Evolutionary conservation across 129 eudicot genomes (phyloP).

Genomic region (Helianthus annuus): HanXRQr2.0-SUNRISE NC_035435.2:93138792-93139291

Average conservation of each 20-base stretch:
- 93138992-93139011: slow-evolving; percentile 76
- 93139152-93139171: no score
- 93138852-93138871: slow-evolving; percentile 94
- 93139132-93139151: no score
- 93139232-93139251: no score
- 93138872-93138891: slow-evolving; percentile 89
- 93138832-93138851: slow-evolving; percentile 90
- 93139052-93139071: slow-evolving; percentile 92
- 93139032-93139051: slow-evolving; percentile 95
- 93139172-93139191: no score
- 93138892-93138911: slow-evolving; percentile 87
- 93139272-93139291: no score
- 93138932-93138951: slow-evolving; percentile 43
- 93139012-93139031: slow-evolving; percentile 91
- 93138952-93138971: neutral
- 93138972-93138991: neutral
- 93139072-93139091: slow-evolving; percentile 89
- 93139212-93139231: no score
- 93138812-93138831: slow-evolving; percentile 86
- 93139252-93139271: no score
- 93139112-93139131: neutral
- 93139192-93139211: no score
- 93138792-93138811: slow-evolving; percentile 91
- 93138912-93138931: slow-evolving; percentile 76
- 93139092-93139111: slow-evolving; percentile 80